Percentiles rank a stretch among this genome's conserved stretches.
Evolutionary conservation across 805 yeast species (phyloP).

Genomic region (Saccharomycopsis javanensis): DNA sequence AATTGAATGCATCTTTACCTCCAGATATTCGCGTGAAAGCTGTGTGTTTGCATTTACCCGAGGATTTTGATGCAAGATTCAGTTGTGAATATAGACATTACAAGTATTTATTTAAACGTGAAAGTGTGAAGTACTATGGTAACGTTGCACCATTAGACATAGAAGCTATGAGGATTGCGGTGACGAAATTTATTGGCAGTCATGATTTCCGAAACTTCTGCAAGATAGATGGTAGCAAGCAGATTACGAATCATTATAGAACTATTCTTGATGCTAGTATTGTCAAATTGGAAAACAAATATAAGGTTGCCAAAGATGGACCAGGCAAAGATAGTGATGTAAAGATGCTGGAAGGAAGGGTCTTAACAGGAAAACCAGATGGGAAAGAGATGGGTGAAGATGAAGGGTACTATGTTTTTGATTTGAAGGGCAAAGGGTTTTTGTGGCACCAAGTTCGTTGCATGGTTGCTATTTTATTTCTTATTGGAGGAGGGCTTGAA

Average conservation of each 20-base stretch:
- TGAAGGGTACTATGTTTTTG: conserved; percentile 53
- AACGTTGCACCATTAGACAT: conserved; percentile 37
- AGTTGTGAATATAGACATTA: conserved; percentile 83
- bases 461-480: conserved; percentile 76
- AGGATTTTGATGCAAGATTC: conserved; percentile 82
- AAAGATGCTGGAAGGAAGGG: conserved; percentile 13
- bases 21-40: conserved; percentile 75
- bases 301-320: conserved; percentile 20
- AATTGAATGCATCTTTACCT: conserved; percentile 72
- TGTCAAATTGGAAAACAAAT: not conserved
- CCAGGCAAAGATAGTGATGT: not conserved
- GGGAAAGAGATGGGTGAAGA: not conserved
- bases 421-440: conserved; percentile 80
- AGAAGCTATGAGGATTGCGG: conserved; percentile 60
- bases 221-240: conserved; percentile 89
- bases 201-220: conserved; percentile 94
- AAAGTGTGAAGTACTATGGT: conserved; percentile 11
- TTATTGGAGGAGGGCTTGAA: conserved; percentile 75
- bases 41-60: conserved; percentile 74
- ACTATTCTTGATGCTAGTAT: conserved; percentile 30
- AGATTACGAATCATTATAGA: conserved; percentile 70
- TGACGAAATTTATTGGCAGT: conserved; percentile 51
- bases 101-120: conserved; percentile 61
- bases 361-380: conserved; percentile 7
- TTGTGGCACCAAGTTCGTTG: conserved; percentile 97